A percentile compares a stretch with the other conserved stretches of the same genome.
These are phyloP conservation scores for Metarhizium robertsii DNA, from an alignment of 2,329 filamentous ascomycete species.

Conservation along the genomic window DNA sequence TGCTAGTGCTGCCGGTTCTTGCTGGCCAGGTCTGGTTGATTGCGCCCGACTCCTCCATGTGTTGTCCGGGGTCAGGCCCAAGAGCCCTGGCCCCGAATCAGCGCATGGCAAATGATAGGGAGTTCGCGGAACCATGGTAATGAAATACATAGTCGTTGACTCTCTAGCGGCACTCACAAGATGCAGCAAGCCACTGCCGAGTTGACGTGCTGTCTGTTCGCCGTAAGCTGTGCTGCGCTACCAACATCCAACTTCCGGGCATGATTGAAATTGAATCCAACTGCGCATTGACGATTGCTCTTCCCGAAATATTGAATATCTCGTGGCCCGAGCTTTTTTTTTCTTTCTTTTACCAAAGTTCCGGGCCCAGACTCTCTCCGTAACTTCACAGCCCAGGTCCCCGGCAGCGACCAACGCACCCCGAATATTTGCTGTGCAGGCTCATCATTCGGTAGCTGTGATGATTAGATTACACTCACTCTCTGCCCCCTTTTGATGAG, in stretches of 20 bases:
- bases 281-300: not conserved
- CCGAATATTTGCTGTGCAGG: not conserved
- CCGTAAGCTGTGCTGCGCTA: not conserved
- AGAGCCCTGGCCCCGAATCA: too few relatives aligned
- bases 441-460: not conserved
- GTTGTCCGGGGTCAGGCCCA: too few relatives aligned
- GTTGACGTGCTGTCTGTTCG: not conserved
- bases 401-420: not conserved
- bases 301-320: not conserved
- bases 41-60: too few relatives aligned
- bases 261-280: not conserved
- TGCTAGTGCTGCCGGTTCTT: too few relatives aligned
- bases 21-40: too few relatives aligned
- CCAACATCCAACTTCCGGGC: not conserved
- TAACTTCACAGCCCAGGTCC: not conserved
- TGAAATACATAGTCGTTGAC: too few relatives aligned
- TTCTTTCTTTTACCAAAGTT: too few relatives aligned
- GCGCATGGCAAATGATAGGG: not conserved
- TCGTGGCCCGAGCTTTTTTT: not conserved
- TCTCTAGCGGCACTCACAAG: not conserved
- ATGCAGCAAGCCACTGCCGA: not conserved
- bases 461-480: too few relatives aligned
- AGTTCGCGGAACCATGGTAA: not conserved
- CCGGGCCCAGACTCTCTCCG: too few relatives aligned
- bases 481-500: not conserved